Percentiles rank a stretch among this genome's conserved stretches.
These are phyloP conservation scores for Apophysomyces variabilis DNA, from an alignment of 371 early-diverging fungal species.

Conservation along the genomic window DNA sequence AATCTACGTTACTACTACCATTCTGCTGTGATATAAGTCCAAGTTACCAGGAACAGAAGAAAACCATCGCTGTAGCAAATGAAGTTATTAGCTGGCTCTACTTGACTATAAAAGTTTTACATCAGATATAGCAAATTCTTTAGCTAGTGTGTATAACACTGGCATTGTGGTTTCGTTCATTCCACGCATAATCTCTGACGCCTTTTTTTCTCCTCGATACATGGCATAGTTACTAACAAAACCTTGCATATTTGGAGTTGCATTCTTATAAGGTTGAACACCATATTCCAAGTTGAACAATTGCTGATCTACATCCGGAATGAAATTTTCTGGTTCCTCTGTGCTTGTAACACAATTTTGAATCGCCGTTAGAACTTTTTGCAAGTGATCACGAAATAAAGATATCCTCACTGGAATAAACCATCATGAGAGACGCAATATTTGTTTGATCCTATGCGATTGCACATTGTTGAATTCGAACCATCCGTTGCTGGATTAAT, in stretches of 20 bases:
- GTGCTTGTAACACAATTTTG: constrained; percentile 9
- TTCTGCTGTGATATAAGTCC: too few species aligned
- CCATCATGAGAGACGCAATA: constrained; percentile 26
- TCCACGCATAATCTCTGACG: constrained; percentile 24
- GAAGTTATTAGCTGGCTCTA: background rate
- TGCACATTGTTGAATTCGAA: constrained; percentile 22
- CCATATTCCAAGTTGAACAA: constrained; percentile 20
- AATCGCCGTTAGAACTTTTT: background rate
- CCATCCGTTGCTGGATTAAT: constrained; percentile 19
- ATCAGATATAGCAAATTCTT: constrained; percentile 30
- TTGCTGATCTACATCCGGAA: constrained; percentile 26
- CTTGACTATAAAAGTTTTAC: constrained; percentile 11
- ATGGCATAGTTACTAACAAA: constrained; percentile 22
- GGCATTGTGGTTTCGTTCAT: constrained; percentile 21
- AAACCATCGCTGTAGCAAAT: constrained; percentile 27
- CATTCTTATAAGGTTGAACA: background rate
- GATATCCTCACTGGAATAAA: constrained; percentile 17
- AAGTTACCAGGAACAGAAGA: constrained; percentile 27
- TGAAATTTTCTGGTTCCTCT: constrained; percentile 28
- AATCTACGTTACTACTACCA: too few species aligned
- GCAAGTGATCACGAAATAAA: background rate
- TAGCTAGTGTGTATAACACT: constrained; percentile 22
- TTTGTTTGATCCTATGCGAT: constrained; percentile 8
- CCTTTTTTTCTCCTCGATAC: constrained; percentile 10
- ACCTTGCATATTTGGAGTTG: constrained; percentile 24